Conservation (phyloP, 352 stramenopile genomes). For the Pythium oligandrum region DNA sequence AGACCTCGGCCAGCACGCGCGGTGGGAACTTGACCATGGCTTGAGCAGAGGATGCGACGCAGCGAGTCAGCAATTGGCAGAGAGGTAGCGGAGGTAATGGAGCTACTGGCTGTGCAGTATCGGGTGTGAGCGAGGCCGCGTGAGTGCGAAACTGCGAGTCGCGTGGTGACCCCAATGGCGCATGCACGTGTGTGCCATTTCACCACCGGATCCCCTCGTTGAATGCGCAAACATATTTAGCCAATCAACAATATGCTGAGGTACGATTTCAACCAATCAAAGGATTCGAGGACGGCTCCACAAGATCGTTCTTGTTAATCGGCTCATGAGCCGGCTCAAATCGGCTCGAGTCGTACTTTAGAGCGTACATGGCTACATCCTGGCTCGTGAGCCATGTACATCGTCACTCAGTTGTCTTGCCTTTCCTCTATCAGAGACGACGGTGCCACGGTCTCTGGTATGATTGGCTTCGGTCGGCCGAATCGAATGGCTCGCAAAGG, state of each 20-base stretch:
- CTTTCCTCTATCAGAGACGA: no score
- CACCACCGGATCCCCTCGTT: background rate
- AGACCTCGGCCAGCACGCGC: constrained; percentile 76
- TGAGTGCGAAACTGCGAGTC: no score
- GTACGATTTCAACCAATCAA: constrained; percentile 16
- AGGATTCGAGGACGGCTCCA: constrained; percentile 3
- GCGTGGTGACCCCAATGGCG: no score
- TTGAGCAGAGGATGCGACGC: background rate
- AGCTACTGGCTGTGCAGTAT: no score
- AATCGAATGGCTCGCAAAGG: no score
- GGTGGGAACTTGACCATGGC: constrained; percentile 30
- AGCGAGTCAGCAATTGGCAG: no score
- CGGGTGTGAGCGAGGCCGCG: no score
- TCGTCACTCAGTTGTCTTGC: no score
- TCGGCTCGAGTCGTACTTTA: constrained; percentile 10
- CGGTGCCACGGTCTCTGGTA: no score
- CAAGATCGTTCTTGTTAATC: constrained; percentile 14
- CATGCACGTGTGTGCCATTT: no score
- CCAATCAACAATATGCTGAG: constrained; percentile 12
- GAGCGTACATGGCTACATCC: constrained; percentile 20
- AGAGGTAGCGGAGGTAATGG: no score
- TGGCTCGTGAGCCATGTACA: background rate
- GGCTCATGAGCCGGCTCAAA: background rate
- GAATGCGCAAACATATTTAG: constrained; percentile 39
- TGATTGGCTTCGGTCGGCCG: no score